These are phyloP conservation scores for Didymella keratinophila DNA, from an alignment of 2,329 filamentous ascomycete genomes.

Conservation along the genomic window DNA sequence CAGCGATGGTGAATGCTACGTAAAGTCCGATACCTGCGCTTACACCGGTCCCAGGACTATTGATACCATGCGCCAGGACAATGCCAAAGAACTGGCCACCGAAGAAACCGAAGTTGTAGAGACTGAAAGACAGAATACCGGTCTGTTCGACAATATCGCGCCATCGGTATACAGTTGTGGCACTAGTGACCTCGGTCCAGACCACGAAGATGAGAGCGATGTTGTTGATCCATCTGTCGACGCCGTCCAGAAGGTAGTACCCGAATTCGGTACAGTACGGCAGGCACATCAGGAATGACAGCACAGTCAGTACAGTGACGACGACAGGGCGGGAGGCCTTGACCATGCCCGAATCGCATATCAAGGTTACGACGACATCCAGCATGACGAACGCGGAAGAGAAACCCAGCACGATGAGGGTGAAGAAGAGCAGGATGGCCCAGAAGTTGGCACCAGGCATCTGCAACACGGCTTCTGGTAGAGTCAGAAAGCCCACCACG, in stretches of 20 bases:
- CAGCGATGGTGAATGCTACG: constrained; percentile 51
- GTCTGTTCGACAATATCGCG: constrained; percentile 57
- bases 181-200: constrained; percentile 60
- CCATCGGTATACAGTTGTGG: constrained; percentile 64
- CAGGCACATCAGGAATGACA: constrained; percentile 63
- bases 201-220: constrained; percentile 64
- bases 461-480: constrained; percentile 63
- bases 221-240: constrained; percentile 66
- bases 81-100: constrained; percentile 63
- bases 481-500: constrained; percentile 65
- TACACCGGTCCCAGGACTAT: constrained; percentile 56
- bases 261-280: constrained; percentile 67
- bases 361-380: constrained; percentile 63
- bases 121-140: constrained; percentile 54
- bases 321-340: constrained; percentile 58
- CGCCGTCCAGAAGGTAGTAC: constrained; percentile 62
- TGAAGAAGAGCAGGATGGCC: constrained; percentile 67
- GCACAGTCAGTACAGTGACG: constrained; percentile 58
- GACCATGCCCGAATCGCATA: constrained; percentile 60
- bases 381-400: constrained; percentile 68
- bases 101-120: constrained; percentile 63
- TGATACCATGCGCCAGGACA: constrained; percentile 57
- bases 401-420: constrained; percentile 65
- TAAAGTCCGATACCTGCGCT: constrained; percentile 64
- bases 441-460: constrained; percentile 67